Evolutionary conservation across 1,139 yeast species (phyloP), one percentile per base, ranked within the genome.

Genomic region (Torulaspora pretoriensis): DNA sequence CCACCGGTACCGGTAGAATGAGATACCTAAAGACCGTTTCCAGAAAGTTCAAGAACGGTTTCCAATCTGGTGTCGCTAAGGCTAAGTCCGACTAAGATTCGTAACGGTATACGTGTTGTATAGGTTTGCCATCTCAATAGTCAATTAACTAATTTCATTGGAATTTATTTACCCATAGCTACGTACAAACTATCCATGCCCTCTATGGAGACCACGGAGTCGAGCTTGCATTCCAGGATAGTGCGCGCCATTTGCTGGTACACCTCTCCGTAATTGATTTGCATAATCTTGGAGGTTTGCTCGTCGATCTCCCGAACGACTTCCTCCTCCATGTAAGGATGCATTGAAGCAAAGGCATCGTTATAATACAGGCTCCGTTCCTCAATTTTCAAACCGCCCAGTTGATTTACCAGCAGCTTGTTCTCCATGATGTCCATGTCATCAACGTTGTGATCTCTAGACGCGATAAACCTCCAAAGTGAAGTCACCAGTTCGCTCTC

Each of bases 1-100:
- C 99, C 67, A 90, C 97, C 65, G 99, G 99, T 80, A 83, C 97
- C 73, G 99, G 99, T 76, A 95, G 99, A 80, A 89, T 89, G 95
- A 80, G 92, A 74, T 81, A 92, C 88, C 83, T 94, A 76, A 92
- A 90, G 82, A 84, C 82, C 77, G 96, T 92, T 67, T 75, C 94
- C 66, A 88, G 97, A 82, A 87, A 90, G 81, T 92, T 90, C 85
- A 88, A 89, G 86, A 90, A 92, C 82, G 95, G 92, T 72, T 92
- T 92, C 96, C 97, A 88, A 78, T 72, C 92, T 65, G 89, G 89
- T 73, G 77, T 74, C 67, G 86, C 87, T 35, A 40, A 37, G 17
- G 42, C 56, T 41, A 47, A 50, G 47, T 52, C 62, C 43, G 61
- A 59, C 51, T 58, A 57, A 40, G 33, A 22, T 28, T 30, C 23